Evolutionary conservation across 1,284 basidiomycete species (phyloP), one percentile per base, ranked within the genome.

Genomic region (Boletus austroedulis): DNA sequence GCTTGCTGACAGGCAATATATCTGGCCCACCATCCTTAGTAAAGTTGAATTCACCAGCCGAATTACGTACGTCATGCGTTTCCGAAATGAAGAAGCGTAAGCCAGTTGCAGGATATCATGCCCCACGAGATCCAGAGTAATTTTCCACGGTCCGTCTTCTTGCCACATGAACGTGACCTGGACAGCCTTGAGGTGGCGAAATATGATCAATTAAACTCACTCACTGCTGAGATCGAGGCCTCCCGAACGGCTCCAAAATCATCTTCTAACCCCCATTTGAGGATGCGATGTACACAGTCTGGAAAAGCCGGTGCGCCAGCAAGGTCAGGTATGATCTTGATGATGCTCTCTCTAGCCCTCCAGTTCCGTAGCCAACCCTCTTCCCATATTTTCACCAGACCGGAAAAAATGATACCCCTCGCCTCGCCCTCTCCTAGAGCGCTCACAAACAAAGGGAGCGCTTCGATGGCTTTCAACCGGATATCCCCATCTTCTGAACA

Each of bases 221-320:
- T 72, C 48, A 72, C 66, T 60, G 56, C 65, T 45, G 60, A 82
- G 24, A 93, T 82, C 4, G 89, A 92, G 23, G 86, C 85, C 65
- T 93, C 90, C 53, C 95, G 80, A 8, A 98, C 92, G 29, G 90
- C 87, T 34, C 92, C 89, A 58, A 94, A 91, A 19, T 78, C 76
- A 69, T 98, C 95, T 59, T 86, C 81, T 40, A 98, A 76, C 1
- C 88, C 90, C 55, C 79, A 78, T 61, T 79, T 76, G 65, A 94
- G 77, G 91, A 76, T 53, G 70, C 66, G 54, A 68, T 72, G 52
- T 77, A 72, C 32, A 73, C 62, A 47, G 61, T 69, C 57, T 71
- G 68, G 51, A 65, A 68, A 31, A 70, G 69, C 50, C 63, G 69
- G 55, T 70, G 75, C 64, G 11, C 70, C 71, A 14, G 71, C 71